Conservation (phyloP, 768 basidiomycete genomes). For the Hydnomerulius pinastri region DNA sequence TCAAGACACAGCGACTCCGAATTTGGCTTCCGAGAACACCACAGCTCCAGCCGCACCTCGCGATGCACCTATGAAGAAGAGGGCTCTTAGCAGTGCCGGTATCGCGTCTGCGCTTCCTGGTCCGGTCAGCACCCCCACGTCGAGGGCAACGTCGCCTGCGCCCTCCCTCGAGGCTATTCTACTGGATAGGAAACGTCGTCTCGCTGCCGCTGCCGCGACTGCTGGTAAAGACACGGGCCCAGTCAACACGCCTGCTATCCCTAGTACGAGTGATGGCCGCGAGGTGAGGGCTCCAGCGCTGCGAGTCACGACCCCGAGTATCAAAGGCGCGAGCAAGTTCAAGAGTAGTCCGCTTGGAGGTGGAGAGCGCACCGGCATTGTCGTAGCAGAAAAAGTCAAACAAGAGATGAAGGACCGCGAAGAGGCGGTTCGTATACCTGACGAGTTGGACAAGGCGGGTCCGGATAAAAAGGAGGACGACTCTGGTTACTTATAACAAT, state of each 20-base stretch:
- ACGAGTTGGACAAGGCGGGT: slow-evolving; percentile 35
- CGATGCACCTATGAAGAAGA: slow-evolving; percentile 16
- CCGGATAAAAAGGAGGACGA: slow-evolving; percentile 36
- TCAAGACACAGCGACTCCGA: slow-evolving; percentile 3
- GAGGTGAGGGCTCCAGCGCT: slow-evolving; percentile 12
- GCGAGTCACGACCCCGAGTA: slow-evolving; percentile 17
- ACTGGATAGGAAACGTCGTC: slow-evolving; percentile 64
- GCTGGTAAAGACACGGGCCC: slow-evolving; percentile 17
- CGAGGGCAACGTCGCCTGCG: slow-evolving; percentile 48
- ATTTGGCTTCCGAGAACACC: slow-evolving; percentile 1
- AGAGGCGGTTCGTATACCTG: slow-evolving; percentile 34
- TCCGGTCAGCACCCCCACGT: slow-evolving; percentile 14
- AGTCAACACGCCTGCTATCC: slow-evolving; percentile 1
- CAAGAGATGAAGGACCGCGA: slow-evolving; percentile 29
- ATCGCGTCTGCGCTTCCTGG: slow-evolving; percentile 11
- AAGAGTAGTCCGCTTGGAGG: slow-evolving; percentile 73
- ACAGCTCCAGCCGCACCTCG: background rate
- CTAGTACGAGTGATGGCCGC: slow-evolving; percentile 14
- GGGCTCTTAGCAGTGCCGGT: slow-evolving; percentile 14
- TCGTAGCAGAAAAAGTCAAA: slow-evolving; percentile 53
- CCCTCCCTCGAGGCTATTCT: slow-evolving; percentile 68
- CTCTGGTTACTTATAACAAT: slow-evolving; percentile 27
- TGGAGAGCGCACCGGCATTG: slow-evolving; percentile 42
- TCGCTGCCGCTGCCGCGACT: slow-evolving; percentile 28
- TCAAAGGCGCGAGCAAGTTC: slow-evolving; percentile 58